Percentiles rank a stretch among this genome's conserved stretches.
Evolutionary conservation across 108 stramenopile genomes (phyloP).

Genomic region (Skeletonema grethae): DNA sequence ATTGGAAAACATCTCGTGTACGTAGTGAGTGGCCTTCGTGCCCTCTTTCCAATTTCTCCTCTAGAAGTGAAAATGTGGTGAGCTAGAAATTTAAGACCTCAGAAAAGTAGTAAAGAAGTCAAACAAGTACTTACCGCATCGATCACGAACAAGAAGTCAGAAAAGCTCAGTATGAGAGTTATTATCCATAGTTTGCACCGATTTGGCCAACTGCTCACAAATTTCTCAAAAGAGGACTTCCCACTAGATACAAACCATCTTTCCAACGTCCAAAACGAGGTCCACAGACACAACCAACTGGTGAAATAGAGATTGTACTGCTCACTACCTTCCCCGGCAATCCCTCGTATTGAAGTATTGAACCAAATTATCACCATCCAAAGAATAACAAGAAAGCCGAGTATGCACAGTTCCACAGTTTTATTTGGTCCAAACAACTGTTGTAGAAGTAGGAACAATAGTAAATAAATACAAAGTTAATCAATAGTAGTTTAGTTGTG

Average conservation of each 20-base stretch:
- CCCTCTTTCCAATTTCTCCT: slow-evolving; percentile 28
- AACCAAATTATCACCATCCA: slow-evolving; percentile 71
- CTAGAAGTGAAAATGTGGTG: too few relatives aligned
- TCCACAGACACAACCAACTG: slow-evolving; percentile 61
- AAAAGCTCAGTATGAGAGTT: slow-evolving; percentile 51
- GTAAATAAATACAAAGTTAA: too few relatives aligned
- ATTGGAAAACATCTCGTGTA: slow-evolving; percentile 15
- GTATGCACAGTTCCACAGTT: slow-evolving; percentile 49
- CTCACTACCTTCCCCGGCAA: slow-evolving; percentile 75
- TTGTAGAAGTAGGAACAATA: slow-evolving; percentile 23
- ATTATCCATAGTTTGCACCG: slow-evolving; percentile 76
- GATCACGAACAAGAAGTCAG: slow-evolving; percentile 60
- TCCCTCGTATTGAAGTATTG: slow-evolving; percentile 61
- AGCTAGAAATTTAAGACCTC: too few relatives aligned
- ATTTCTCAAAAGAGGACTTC: slow-evolving; percentile 48
- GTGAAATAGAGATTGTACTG: slow-evolving; percentile 76
- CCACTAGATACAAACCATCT: slow-evolving; percentile 59
- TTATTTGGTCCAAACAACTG: slow-evolving; percentile 44
- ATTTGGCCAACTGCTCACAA: slow-evolving; percentile 72
- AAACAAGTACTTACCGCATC: slow-evolving; percentile 30
- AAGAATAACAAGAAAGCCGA: slow-evolving; percentile 59
- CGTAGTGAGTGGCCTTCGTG: slow-evolving; percentile 7
- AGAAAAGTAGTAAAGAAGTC: too few relatives aligned
- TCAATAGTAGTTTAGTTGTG: background rate
- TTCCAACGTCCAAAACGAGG: slow-evolving; percentile 56